Evolutionary conservation across 140 eudicot species (phyloP), one percentile per base, ranked within the genome.

Genomic region (Cichorium intybus): DNA sequence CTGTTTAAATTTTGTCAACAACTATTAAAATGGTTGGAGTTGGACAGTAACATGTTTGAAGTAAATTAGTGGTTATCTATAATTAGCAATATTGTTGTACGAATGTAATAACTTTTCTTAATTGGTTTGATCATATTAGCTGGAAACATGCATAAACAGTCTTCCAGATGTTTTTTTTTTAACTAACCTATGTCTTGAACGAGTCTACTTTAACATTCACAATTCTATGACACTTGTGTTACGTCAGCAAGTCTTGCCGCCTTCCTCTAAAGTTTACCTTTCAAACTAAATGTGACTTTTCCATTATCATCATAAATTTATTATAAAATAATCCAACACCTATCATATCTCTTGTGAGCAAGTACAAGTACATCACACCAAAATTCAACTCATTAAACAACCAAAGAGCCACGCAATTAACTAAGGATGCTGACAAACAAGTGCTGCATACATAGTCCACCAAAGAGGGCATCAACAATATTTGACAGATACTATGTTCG

Each of bases 361-460:
- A 20, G 52, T 67, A 33, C 11, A 58, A 60, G 49, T n/a, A 56
- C 35, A 43, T 18, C 12, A 55, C 53, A 6, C 64, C 56, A 54
- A 56, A 37, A 37, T 12, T 55, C 43, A 20, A 26, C 39, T 23
- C 39, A 39, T 31, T 55, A 68, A 68, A 55, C 43, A 67, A 55
- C 41, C 34, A 52, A 67, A 62, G 69, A 27, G 11, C 20, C 29
- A 12, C 53, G 26, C 27, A 48, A 34, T 53, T 28, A 62, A 51
- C n/a, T n/a, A n/a, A n/a, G 23, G 41, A 74, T 50, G 64, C 29
- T 14, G 70, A 75, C 79, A 75, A 51, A 37, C 54, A 21, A n/a
- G 51, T 28, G 41, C 33, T 6, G 28, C 34, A 8, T 18, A 17
- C 54, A 49, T 57, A 50, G 17, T 7, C 20, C 7, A 56, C 22